Base-by-base conservation (phyloP, 129 eudicot species). In the Helianthus annuus region DNA sequence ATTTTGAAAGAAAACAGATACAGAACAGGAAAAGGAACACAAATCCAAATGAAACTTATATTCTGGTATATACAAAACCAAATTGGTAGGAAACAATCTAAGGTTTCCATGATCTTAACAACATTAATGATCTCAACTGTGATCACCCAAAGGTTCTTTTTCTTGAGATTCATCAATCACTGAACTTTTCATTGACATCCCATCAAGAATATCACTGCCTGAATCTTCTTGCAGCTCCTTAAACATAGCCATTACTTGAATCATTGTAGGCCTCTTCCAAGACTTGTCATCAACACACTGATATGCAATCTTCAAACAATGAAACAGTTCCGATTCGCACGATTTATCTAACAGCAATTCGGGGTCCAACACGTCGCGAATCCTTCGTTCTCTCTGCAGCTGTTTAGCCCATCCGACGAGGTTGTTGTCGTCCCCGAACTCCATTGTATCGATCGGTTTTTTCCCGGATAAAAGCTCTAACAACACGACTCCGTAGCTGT, bases 351-450 rank as follows among this genome's bases (percentile, higher is more conserved):
- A 52, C 11, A 85, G 32, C 63, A 91, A 48, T n/a, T 91, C 91
- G 7, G 86, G 85, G 82, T 91, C 97, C 60, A 91, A 46, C 10
- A 91, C 81, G 40, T 88, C 95, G 19, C 79, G 85, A 32, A 81
- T 63, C 72, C 76, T 72, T 48, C 75, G 86, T 52, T 82, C 88
- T 77, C 76, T 87, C 0, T 80, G 89, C 69, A 87, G 29, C 79
- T 87, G 95, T 74, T 91, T 91, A 27, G 97, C 97, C 97, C 97
- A 91, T 48, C 97, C 95, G 10, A 91, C 95, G 11, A 91, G 88
- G 74, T 91, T 91, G 39, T 87, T 91, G 63, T 91, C 97, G 29
- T 90, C 97, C 6, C 97, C 97, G 62, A 91, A 91, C 56, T 54
- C 85, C 71, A 72, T 2, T 0, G 95, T 76, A 68, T 85, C 95